Conservation (phyloP, 805 yeast genomes). For the Zygotorulaspora danielsina region DNA sequence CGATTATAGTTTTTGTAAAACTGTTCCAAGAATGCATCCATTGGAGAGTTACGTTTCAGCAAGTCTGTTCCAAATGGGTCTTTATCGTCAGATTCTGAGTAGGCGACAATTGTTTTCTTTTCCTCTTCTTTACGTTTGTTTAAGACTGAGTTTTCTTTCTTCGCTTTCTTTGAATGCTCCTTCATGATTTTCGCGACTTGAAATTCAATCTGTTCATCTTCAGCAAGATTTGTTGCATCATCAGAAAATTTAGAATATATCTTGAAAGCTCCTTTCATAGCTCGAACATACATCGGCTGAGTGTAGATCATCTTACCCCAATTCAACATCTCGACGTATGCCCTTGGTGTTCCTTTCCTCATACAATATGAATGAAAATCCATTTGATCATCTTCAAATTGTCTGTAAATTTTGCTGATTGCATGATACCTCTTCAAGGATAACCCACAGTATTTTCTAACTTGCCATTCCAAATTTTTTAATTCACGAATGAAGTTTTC, state of each 20-base stretch:
- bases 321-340: constrained; percentile 66
- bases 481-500: constrained; percentile 28
- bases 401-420: constrained; percentile 61
- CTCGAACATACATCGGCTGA: constrained; percentile 69
- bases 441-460: constrained; percentile 54
- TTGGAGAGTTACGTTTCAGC: constrained; percentile 36
- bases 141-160: constrained; percentile 49
- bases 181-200: constrained; percentile 15
- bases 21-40: constrained; percentile 43
- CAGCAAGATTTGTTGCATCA: constrained; percentile 10
- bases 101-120: constrained; percentile 40
- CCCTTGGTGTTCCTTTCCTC: constrained; percentile 85
- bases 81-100: constrained; percentile 49
- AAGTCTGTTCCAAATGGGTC: constrained; percentile 58
- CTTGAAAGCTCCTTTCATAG: constrained; percentile 57
- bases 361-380: constrained; percentile 93
- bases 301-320: constrained; percentile 80
- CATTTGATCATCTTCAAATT: constrained; percentile 75
- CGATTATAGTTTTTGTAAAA: constrained; percentile 39
- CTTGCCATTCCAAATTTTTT: constrained; percentile 42
- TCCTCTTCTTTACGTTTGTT: constrained; percentile 53
- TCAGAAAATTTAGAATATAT: constrained; percentile 45
- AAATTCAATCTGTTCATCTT: constrained; percentile 13
- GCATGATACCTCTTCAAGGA: constrained; percentile 75
- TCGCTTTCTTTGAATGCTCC: constrained; percentile 46